Conservation (phyloP, 1,284 basidiomycete species). For the Crepidotus sp. region DNA sequence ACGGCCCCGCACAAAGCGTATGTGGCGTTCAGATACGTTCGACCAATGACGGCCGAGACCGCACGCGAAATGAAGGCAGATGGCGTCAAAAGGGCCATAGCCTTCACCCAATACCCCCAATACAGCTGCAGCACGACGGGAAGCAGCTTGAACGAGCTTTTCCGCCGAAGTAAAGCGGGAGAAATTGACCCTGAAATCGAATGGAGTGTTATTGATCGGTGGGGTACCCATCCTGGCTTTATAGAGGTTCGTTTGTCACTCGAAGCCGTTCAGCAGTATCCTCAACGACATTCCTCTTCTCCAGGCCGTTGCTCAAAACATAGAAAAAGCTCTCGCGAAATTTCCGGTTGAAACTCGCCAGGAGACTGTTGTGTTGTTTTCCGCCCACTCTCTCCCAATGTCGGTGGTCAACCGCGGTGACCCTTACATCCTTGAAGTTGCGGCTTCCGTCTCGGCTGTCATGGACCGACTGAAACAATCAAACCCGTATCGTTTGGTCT, state of each 20-base stretch:
- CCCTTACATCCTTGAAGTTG: constrained; percentile 94
- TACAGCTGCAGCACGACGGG: constrained; percentile 99
- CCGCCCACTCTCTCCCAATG: constrained; percentile 96
- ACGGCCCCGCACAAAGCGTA: constrained; percentile 97
- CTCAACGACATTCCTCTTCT: background rate
- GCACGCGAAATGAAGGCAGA: constrained; percentile 82
- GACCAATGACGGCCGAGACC: constrained; percentile 81
- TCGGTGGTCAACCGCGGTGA: constrained; percentile 97
- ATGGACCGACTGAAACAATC: constrained; percentile 77
- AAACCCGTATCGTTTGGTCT: constrained; percentile 87
- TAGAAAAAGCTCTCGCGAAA: constrained; percentile 75
- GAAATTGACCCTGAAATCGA: constrained; percentile 58
- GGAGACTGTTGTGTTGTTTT: constrained; percentile 85
- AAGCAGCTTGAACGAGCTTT: constrained; percentile 93
- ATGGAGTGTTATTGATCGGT: constrained; percentile 98
- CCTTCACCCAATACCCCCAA: constrained; percentile 98
- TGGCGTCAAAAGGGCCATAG: constrained; percentile 87
- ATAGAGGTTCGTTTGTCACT: constrained; percentile 60
- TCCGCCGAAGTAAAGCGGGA: constrained; percentile 49
- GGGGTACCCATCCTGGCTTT: constrained; percentile 92
- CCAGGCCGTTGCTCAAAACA: constrained; percentile 85
- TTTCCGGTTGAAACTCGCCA: constrained; percentile 67
- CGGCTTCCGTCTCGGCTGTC: constrained; percentile 84
- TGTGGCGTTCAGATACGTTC: constrained; percentile 89
- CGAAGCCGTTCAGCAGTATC: background rate